These are phyloP conservation scores for Irpex sp. DNA, from an alignment of 1,284 basidiomycete genomes.

Conservation along the genomic window DNA sequence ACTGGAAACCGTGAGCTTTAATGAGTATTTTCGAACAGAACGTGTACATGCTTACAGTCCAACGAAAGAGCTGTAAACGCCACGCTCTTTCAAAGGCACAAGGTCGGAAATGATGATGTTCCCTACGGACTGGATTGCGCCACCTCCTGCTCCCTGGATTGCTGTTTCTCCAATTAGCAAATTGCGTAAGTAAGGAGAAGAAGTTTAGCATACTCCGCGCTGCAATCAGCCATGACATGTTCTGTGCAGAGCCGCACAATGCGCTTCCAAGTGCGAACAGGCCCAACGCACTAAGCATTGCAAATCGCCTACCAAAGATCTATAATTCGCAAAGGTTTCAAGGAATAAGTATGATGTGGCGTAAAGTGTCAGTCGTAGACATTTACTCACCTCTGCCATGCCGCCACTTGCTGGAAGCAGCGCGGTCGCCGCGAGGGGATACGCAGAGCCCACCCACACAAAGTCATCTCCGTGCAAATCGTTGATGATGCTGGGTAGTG, in stretches of 20 bases:
- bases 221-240: conserved; percentile 50
- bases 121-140: conserved; percentile 48
- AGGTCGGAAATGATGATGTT: conserved; percentile 56
- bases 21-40: too few relatives aligned
- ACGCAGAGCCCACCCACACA: conserved; percentile 14
- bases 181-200: neutral
- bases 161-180: conserved; percentile 27
- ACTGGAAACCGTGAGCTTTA: too few relatives aligned
- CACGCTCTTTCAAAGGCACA: conserved; percentile 45
- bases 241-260: conserved; percentile 49
- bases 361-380: conserved; percentile 7
- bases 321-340: conserved; percentile 15
- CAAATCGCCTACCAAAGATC: conserved; percentile 46
- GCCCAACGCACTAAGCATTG: conserved; percentile 44
- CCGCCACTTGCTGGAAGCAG: conserved; percentile 24
- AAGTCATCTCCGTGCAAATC: conserved; percentile 35
- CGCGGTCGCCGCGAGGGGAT: conserved; percentile 12
- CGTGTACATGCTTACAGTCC: conserved; percentile 11
- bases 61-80: conserved; percentile 9
- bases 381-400: conserved; percentile 37
- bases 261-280: conserved; percentile 50
- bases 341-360: neutral
- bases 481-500: conserved; percentile 44
- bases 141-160: conserved; percentile 58
- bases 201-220: conserved; percentile 39